Percentiles rank a stretch among this genome's conserved stretches.
phyloP scores from a whole-genome alignment of 1,139 yeast genomes.

The Hemisphaericaspora xylanilytica region DNA sequence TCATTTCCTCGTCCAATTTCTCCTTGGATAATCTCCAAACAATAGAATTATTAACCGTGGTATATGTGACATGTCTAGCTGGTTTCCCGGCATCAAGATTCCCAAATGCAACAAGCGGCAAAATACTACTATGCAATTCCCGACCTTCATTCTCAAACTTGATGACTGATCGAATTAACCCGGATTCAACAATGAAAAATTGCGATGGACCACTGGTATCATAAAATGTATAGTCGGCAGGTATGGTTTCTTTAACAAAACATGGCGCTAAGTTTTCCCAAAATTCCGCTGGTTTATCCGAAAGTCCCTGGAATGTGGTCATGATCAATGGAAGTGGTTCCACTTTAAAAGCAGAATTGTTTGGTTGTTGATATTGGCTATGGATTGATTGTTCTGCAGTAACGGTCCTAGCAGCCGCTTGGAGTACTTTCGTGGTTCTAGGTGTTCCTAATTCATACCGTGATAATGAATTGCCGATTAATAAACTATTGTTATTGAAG shows the following conservation, averaged over 20 bases:
- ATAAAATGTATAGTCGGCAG: constrained; percentile 50
- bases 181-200: constrained; percentile 76
- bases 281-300: constrained; percentile 58
- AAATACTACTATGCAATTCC: constrained; percentile 67
- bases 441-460: constrained; percentile 50
- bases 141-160: constrained; percentile 53
- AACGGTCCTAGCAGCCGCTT: constrained; percentile 60
- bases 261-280: constrained; percentile 60
- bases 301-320: constrained; percentile 68
- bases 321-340: constrained; percentile 69
- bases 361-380: constrained; percentile 18
- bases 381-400: constrained; percentile 39
- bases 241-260: constrained; percentile 49
- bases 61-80: constrained; percentile 44
- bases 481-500: not conserved
- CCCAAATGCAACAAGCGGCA: constrained; percentile 92
- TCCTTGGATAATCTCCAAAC: constrained; percentile 68
- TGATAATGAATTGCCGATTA: not conserved
- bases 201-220: constrained; percentile 41
- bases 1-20: constrained; percentile 43
- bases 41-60: constrained; percentile 53
- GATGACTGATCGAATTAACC: constrained; percentile 65
- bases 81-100: constrained; percentile 43
- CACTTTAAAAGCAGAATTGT: constrained; percentile 35
- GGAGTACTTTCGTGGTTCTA: constrained; percentile 56